Evolutionary conservation across 2,329 filamentous ascomycete genomes (phyloP).

Genomic region (Blumeria graminis): DNA sequence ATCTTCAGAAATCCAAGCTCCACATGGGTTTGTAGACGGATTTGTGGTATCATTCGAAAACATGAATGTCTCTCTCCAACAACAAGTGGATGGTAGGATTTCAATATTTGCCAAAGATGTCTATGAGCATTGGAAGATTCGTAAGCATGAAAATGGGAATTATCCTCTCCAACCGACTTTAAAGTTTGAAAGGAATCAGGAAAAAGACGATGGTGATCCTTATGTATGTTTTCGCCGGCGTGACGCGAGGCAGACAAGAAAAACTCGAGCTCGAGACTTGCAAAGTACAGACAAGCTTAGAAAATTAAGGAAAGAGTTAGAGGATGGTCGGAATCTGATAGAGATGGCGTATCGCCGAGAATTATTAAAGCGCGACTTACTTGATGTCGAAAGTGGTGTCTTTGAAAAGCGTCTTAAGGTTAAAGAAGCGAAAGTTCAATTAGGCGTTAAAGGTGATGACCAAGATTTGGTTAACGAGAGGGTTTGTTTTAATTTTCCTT

Average conservation of each 20-base stretch:
- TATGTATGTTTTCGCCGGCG: constrained; percentile 95
- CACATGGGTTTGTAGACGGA: constrained; percentile 75
- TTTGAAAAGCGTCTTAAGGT: constrained; percentile 65
- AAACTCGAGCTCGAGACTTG: constrained; percentile 79
- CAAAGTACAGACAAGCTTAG: constrained; percentile 89
- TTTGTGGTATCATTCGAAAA: constrained; percentile 55
- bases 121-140: constrained; percentile 73
- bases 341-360: constrained; percentile 60
- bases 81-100: constrained; percentile 25
- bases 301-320: constrained; percentile 70
- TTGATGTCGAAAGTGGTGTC: constrained; percentile 49
- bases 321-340: constrained; percentile 65
- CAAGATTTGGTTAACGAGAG: constrained; percentile 90
- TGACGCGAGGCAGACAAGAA: constrained; percentile 81
- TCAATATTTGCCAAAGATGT: constrained; percentile 43
- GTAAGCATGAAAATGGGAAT: constrained; percentile 42
- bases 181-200: constrained; percentile 85
- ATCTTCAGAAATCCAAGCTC: constrained; percentile 58
- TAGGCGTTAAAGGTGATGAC: constrained; percentile 78
- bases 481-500: constrained; percentile 24
- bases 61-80: constrained; percentile 43
- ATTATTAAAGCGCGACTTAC: constrained; percentile 48
- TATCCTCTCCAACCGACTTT: constrained; percentile 51
- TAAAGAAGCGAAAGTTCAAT: constrained; percentile 68
- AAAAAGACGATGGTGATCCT: constrained; percentile 85